Evolutionary conservation across 192 early-diverging fungal species (phyloP).

Genomic region (Backusella westeae): DNA sequence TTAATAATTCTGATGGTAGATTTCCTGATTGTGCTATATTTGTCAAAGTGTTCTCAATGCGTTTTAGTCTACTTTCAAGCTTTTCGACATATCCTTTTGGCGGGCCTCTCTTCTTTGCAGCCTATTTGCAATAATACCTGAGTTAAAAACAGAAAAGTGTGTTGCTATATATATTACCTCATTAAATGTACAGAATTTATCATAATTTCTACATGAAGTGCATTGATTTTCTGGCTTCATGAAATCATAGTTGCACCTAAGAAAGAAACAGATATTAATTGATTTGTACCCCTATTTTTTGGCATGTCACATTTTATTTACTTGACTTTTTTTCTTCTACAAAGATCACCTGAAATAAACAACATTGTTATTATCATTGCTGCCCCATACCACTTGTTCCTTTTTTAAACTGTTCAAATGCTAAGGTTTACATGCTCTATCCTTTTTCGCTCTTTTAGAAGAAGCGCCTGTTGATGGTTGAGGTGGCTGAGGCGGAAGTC

Average conservation of each 20-base stretch:
- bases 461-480: neutral
- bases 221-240: neutral
- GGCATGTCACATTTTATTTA: conserved; percentile 7
- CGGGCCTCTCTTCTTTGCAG: conserved; percentile 32
- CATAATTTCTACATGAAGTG: conserved; percentile 20
- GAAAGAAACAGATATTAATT: neutral
- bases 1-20: conserved; percentile 6
- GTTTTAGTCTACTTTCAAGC: conserved; percentile 23
- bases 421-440: conserved; percentile 10
- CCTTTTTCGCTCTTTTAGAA: conserved; percentile 5
- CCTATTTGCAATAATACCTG: neutral
- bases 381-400: neutral
- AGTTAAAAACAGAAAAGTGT: neutral
- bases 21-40: conserved; percentile 22
- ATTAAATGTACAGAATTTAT: conserved; percentile 25
- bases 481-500: neutral
- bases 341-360: conserved; percentile 24
- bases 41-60: conserved; percentile 22
- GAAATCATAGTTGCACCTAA: conserved; percentile 28
- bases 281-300: neutral
- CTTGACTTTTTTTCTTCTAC: conserved; percentile 33
- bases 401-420: neutral
- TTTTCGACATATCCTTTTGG: conserved; percentile 33
- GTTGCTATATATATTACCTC: conserved; percentile 5
- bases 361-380: neutral